Base-by-base conservation (phyloP, 345 rosid genomes). In the Brassica juncea region DNA sequence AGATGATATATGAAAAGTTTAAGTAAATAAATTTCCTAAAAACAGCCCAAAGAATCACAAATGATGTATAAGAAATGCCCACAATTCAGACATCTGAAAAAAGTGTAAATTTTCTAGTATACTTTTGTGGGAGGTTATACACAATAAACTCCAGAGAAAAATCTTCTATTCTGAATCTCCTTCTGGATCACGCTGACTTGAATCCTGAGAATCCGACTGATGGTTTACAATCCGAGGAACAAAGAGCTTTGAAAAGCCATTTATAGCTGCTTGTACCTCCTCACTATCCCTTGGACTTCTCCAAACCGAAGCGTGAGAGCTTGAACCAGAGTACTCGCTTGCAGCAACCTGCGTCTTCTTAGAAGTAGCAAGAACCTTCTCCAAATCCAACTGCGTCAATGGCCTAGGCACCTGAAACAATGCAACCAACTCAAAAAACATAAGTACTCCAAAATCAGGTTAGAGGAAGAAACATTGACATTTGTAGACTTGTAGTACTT, bases 341-440 rank as follows among this genome's bases (percentile, higher is more conserved):
- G 99, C 97, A 39, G 89, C 99, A 65, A 84, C 86, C 58, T 84
- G 85, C 0, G 97, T 93, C 82, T 91, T 95, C 72, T 75, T 86
- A 27, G 97, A 86, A 37, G 94, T 86, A 15, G 81, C 69, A 58
- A 93, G 79, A 77, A 87, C 89, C 80, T 84, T 88, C 86, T 88
- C 89, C 89, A 93, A 60, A 52, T 95, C 98, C 2, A 65, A 11
- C 3, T 90, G 92, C 6, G 85, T 73, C 66, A 95, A 83, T 19
- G 96, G 86, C 82, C 98, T 87, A 8, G 97, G 97, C 34, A 68
- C 80, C 98, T 93, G 84, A 54, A 0, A 55, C 25, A 54, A 0
- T 30, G 4, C 11, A 42, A 9, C 5, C 8, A 28, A 59, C 23
- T 72, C 68, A 0, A 55, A 55, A 74, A 2, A 4, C 49, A 74